Evolutionary conservation across 2,329 filamentous ascomycete genomes (phyloP), one percentile per base, ranked within the genome.

Genomic region (Tolypocladium endophyticum): DNA sequence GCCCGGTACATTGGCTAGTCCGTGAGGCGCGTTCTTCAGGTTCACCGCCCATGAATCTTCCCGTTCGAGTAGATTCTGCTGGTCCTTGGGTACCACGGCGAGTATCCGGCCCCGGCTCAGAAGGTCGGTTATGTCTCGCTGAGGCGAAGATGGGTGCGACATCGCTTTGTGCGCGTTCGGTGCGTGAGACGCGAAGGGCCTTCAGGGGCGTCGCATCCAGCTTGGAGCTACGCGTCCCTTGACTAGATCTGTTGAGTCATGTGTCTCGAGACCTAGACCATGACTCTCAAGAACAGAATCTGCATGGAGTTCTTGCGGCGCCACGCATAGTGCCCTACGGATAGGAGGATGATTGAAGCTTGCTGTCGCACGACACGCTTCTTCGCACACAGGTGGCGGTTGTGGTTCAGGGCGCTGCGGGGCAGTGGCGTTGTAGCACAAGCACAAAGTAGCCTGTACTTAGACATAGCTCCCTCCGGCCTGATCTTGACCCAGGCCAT

Each of bases 41-140:
- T 67, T 63, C 4, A 68, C 63, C 4, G 69, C 69, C 77, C 77
- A 79, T 1, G 76, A 70, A 57, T 71, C 67, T 4, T 67, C 56
- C 0, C 64, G 59, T 2, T 73, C 69, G 1, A 80, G 66, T 2
- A 79, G 65, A 4, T 58, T 58, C 33, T 68, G 68, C 62, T 81
- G 79, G 47, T 77, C 71, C 20, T 66, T 69, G 0, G 76, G 73
- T 8, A 79, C 69, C 30, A 59, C 69, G 23, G 70, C 61, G 25
- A 71, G 62, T 16, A 62, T 69, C 8, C 67, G 68, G 14, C 47
- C 47, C 47, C 66, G 69, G 53, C 64, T 53, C 50, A 73, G 62
- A 41, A 70, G 61, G 39, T 65, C 62, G 41, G 59, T 43, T 33
- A 71, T 45, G 54, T 65, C 65, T 58, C 65, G 65, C 43, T 55